These are phyloP conservation scores for Gentiana macrophylla DNA, from an alignment of 257 asterid genomes.

Conservation along the genomic window DNA sequence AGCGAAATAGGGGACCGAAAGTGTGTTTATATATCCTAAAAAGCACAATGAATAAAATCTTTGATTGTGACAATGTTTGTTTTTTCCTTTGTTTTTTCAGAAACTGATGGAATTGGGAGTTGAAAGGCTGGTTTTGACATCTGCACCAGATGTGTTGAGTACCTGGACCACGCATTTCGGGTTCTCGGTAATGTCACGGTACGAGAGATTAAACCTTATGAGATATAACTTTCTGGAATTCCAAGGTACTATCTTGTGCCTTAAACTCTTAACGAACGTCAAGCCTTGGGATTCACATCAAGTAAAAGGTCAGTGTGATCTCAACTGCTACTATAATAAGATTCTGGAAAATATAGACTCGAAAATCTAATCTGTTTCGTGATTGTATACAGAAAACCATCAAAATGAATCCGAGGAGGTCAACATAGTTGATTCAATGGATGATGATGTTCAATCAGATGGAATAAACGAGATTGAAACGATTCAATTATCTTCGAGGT, in stretches of 20 bases:
- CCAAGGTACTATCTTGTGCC: conserved; percentile 76
- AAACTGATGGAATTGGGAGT: conserved; percentile 62
- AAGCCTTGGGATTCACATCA: conserved; percentile 17
- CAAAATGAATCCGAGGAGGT: conserved; percentile 15
- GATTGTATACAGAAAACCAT: conserved; percentile 29
- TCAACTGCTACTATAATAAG: background rate
- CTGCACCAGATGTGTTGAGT: conserved; percentile 48
- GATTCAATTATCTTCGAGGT: conserved; percentile 32
- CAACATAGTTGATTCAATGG: conserved; percentile 8
- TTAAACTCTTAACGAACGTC: conserved; percentile 31
- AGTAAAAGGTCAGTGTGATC: conserved; percentile 31
- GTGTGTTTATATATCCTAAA: background rate
- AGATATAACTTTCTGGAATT: conserved; percentile 58
- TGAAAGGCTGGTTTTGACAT: conserved; percentile 84
- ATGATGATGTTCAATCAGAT: conserved; percentile 35
- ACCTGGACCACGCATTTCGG: conserved; percentile 80
- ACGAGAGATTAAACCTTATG: conserved; percentile 49
- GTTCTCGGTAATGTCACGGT: conserved; percentile 45
- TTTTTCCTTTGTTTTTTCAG: conserved; percentile 23
- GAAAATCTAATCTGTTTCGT: conserved; percentile 1
- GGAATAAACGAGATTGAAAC: conserved; percentile 22
- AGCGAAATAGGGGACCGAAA: too few relatives aligned
- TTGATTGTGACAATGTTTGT: background rate
- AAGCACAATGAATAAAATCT: too few relatives aligned
- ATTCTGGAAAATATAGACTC: background rate